These are phyloP conservation scores for Pleurotus platypus DNA, from an alignment of 768 basidiomycete genomes.

Conservation along the genomic window DNA sequence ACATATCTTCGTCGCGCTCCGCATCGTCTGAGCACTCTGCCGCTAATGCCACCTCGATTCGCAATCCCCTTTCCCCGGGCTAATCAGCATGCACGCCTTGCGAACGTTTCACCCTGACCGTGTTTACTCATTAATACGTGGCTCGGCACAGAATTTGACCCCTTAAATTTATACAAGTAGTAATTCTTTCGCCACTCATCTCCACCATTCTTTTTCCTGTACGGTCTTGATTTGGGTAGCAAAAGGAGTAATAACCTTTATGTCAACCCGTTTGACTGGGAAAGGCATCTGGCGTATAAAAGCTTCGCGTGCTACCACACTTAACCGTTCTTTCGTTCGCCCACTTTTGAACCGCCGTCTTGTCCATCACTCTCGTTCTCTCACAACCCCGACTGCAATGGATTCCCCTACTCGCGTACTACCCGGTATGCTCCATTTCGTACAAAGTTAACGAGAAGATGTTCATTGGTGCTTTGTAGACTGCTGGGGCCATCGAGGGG, in stretches of 20 bases:
- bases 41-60: background rate
- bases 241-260: constrained; percentile 1
- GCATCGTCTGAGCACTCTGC: background rate
- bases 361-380: background rate
- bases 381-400: background rate
- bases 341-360: background rate
- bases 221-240: background rate
- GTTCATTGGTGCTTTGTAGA: constrained; percentile 32
- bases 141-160: background rate
- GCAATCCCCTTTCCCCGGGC: background rate
- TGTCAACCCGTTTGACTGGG: constrained; percentile 1
- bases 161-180: background rate
- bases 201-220: too few relatives aligned
- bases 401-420: constrained; percentile 14
- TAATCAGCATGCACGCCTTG: constrained; percentile 4
- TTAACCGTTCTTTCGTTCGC: background rate
- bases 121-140: background rate
- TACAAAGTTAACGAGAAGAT: background rate
- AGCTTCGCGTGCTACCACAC: background rate
- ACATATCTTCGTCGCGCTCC: too few relatives aligned
- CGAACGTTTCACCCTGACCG: constrained; percentile 7
- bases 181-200: too few relatives aligned
- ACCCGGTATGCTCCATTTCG: constrained; percentile 24
- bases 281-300: constrained; percentile 1
- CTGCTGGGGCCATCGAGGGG: constrained; percentile 63